Conservation (phyloP, 2,329 filamentous ascomycete genomes). For the Fusarium nisikadoi region DNA sequence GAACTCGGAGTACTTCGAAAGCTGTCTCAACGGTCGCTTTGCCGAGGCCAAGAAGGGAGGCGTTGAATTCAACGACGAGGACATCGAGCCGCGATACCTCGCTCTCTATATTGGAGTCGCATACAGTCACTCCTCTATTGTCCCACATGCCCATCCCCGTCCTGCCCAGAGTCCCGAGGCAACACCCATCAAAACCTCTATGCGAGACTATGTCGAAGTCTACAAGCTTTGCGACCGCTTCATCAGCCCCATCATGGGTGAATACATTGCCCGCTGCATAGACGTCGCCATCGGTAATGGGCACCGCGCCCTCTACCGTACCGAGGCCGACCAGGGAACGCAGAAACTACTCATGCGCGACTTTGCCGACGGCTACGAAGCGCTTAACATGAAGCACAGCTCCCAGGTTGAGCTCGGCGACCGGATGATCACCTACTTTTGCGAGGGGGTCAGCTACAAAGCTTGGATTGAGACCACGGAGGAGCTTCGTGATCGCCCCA, state of each 20-base stretch:
- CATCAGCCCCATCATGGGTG: constrained; percentile 45
- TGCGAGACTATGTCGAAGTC: constrained; percentile 50
- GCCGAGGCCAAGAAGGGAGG: constrained; percentile 43
- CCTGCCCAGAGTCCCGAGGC: constrained; percentile 43
- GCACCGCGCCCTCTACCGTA: constrained; percentile 48
- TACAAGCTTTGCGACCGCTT: constrained; percentile 53
- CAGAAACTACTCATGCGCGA: constrained; percentile 47
- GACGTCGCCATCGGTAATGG: constrained; percentile 46
- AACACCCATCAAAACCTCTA: constrained; percentile 39
- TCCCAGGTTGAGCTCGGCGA: constrained; percentile 39
- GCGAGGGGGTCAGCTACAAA: constrained; percentile 45
- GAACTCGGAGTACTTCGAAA: constrained; percentile 50
- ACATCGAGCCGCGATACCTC: constrained; percentile 48
- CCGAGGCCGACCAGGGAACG: constrained; percentile 38
- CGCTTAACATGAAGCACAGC: constrained; percentile 39
- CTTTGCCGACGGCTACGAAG: constrained; percentile 52
- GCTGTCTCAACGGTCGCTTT: constrained; percentile 44
- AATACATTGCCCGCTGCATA: constrained; percentile 47
- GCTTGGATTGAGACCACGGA: constrained; percentile 43
- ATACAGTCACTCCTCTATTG: constrained; percentile 49
- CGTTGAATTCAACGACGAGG: constrained; percentile 46
- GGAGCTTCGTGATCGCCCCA: constrained; percentile 43
- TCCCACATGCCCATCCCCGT: constrained; percentile 44
- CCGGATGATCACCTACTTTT: constrained; percentile 48
- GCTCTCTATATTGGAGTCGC: constrained; percentile 50